A percentile compares a stretch with the other conserved stretches of the same genome.
phyloP scores from a whole-genome alignment of 1,139 yeast genomes.

The Yamadazyma jaroonii region DNA sequence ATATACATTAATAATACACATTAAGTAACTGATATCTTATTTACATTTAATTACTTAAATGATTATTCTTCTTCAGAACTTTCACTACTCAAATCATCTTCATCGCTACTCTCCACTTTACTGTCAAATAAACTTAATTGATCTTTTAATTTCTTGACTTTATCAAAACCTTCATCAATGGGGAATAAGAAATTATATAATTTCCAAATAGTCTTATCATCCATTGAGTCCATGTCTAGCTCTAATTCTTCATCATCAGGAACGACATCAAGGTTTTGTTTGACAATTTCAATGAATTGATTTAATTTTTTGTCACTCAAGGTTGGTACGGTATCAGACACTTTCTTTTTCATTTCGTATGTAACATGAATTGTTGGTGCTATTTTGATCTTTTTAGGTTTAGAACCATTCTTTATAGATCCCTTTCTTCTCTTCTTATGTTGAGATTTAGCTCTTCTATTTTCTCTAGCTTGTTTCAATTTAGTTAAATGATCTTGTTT shows the following conservation, averaged over 20 bases:
- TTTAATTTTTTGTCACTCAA: slow-evolving; percentile 79
- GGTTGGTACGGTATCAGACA: slow-evolving; percentile 80
- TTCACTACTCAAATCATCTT: slow-evolving; percentile 47
- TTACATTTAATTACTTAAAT: background rate
- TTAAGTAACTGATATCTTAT: slow-evolving; percentile 2
- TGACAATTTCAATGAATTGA: slow-evolving; percentile 80
- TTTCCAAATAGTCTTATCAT: slow-evolving; percentile 77
- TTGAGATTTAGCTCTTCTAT: slow-evolving; percentile 44
- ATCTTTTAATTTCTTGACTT: slow-evolving; percentile 80
- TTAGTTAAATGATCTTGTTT: slow-evolving; percentile 68
- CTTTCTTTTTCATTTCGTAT: slow-evolving; percentile 95
- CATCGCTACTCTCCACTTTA: slow-evolving; percentile 41
- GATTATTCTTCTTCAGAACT: slow-evolving; percentile 64
- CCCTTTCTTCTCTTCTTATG: slow-evolving; percentile 27
- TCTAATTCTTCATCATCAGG: slow-evolving; percentile 80
- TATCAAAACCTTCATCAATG: slow-evolving; percentile 49
- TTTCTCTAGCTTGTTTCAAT: slow-evolving; percentile 46
- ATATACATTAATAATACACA: slow-evolving; percentile 9
- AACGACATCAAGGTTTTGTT: slow-evolving; percentile 71
- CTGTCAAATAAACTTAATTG: slow-evolving; percentile 74
- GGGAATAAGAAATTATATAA: slow-evolving; percentile 78
- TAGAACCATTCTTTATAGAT: slow-evolving; percentile 8
- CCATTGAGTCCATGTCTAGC: slow-evolving; percentile 91
- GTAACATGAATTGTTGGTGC: slow-evolving; percentile 48
- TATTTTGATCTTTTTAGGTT: slow-evolving; percentile 14